Conservation (phyloP, 2,329 filamentous ascomycete species). For the Diaporthe caulivora region DNA sequence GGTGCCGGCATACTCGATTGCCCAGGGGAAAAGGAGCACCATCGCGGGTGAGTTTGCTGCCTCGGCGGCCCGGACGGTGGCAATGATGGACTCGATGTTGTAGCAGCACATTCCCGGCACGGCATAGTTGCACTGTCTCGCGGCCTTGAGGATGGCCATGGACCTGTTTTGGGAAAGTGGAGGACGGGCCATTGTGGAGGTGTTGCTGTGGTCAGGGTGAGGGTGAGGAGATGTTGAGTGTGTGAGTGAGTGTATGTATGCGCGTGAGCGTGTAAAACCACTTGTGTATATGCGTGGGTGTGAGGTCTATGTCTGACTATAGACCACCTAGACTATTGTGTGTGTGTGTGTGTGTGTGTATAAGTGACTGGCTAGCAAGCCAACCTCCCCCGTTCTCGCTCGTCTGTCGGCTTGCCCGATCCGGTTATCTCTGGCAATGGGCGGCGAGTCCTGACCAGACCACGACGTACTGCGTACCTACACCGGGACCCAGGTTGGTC, state of each 20-base stretch:
- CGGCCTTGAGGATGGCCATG: conserved; percentile 68
- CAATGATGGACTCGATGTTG: conserved; percentile 78
- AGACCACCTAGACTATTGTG: background rate
- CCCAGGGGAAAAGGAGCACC: conserved; percentile 82
- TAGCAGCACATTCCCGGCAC: conserved; percentile 74
- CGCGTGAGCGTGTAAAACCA: background rate
- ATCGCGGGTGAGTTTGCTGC: conserved; percentile 75
- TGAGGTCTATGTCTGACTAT: background rate
- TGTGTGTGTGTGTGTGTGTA: background rate
- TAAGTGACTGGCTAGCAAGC: background rate
- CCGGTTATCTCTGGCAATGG: background rate
- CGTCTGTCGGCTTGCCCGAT: conserved; percentile 25
- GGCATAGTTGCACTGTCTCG: conserved; percentile 67
- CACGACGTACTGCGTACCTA: background rate
- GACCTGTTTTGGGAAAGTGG: conserved; percentile 62
- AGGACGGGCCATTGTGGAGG: conserved; percentile 49
- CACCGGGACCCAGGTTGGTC: background rate
- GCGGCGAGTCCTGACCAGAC: background rate
- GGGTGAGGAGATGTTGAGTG: background rate
- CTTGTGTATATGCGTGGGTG: background rate
- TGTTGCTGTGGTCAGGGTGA: background rate
- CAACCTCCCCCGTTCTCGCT: background rate
- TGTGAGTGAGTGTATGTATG: background rate
- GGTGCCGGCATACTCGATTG: conserved; percentile 73
- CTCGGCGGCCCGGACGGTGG: conserved; percentile 77